Base-by-base conservation (phyloP, 257 asterid genomes). In the Solanum etuberosum region DNA sequence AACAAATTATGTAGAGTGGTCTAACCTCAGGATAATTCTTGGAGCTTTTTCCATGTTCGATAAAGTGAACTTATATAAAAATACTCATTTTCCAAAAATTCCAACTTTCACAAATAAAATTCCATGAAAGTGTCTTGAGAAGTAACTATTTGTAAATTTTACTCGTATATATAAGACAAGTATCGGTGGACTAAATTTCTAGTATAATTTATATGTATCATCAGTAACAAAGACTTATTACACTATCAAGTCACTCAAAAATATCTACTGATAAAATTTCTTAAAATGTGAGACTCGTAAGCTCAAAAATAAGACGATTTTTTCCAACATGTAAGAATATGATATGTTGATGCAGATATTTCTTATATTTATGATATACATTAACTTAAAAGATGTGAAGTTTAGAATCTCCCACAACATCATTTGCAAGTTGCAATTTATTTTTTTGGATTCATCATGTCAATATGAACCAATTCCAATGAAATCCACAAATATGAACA, bases 381-480 rank as follows among this genome's bases (percentile, higher is more conserved):
- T 72, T 72, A 72, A 72, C 16, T 34, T 72, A 71, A 72, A 8
- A 5, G 11, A 71, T 34, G 81, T 72, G 29, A 35, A 35, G 9
- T 20, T 35, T 20, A 20, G 9, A 72, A 35, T 72, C 48, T 35
- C 9, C 48, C 29, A 72, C 29, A 9, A 35, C 6, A 72, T 72
- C 46, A 12, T 34, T 72, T 20, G 80, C 80, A 72, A 34, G 46
- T 72, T 18, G 15, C 15, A 32, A 32, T 3, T 3, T 3, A 18
- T 15, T 7, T 3, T 13, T 32, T 16, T 32, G 5, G 43, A 16
- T 34, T 32, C 78, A 71, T 32, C 43, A 4, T 1, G 5, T 34
- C 80, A 18, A 34, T 72, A 72, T 72, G 80, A 72, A 34, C 43
- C 4, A 71, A 71, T 71, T 71, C 80, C 80, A 71, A 18, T 71